phyloP scores from a whole-genome alignment of 2,329 filamentous ascomycete genomes.

The Fusarium ambrosium region DNA sequence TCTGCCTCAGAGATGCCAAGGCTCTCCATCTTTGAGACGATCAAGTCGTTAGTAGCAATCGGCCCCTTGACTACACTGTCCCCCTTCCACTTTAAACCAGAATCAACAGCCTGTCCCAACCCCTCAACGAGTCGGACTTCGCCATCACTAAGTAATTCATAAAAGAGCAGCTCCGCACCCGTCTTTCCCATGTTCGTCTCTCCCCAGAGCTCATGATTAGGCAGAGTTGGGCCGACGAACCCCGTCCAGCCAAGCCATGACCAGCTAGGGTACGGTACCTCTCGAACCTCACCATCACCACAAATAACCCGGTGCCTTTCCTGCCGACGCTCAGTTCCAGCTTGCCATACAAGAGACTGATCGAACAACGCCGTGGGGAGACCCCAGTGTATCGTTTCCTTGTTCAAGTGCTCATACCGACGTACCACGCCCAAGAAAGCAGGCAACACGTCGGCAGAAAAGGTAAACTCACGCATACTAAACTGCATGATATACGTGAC shows the following conservation, averaged over 20 bases:
- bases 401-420: conserved; percentile 27
- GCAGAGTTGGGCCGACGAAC: background rate
- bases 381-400: conserved; percentile 22
- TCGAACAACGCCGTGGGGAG: background rate
- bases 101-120: background rate
- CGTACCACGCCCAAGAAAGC: conserved; percentile 25
- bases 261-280: conserved; percentile 4
- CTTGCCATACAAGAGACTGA: conserved; percentile 11
- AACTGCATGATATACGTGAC: conserved; percentile 17
- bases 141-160: background rate
- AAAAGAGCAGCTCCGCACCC: background rate
- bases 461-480: conserved; percentile 15
- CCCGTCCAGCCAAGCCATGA: background rate
- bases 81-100: background rate
- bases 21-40: background rate
- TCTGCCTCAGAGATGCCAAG: background rate
- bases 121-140: background rate
- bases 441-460: conserved; percentile 4
- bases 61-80: background rate
- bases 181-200: background rate
- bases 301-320: background rate
- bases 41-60: background rate
- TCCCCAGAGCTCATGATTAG: background rate
- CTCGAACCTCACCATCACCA: background rate
- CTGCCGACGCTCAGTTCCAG: background rate